A percentile compares a stretch with the other conserved stretches of the same genome.
Evolutionary conservation across 129 eudicot genomes (phyloP).

Genomic region (Flaveria linearis): DNA sequence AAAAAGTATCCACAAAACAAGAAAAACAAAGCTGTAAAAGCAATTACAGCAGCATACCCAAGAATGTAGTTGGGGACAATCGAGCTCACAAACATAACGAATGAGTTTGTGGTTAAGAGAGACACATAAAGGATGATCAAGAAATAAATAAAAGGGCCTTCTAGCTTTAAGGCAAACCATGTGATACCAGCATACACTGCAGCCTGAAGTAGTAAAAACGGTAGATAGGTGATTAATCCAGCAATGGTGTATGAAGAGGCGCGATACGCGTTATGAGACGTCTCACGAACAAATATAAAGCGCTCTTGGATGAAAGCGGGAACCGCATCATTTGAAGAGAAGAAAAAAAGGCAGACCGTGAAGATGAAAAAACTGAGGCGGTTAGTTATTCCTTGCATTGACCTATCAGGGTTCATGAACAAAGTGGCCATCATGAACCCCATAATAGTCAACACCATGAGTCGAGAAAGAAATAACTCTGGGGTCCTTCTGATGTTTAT

Average conservation of each 20-base stretch:
- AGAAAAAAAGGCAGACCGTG: slow-evolving; percentile 76
- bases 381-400: slow-evolving; percentile 65
- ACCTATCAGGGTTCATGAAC: slow-evolving; percentile 47
- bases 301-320: slow-evolving; percentile 87
- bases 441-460: slow-evolving; percentile 67
- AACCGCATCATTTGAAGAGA: slow-evolving; percentile 83
- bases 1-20: slow-evolving; percentile 82
- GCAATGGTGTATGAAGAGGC: slow-evolving; percentile 80
- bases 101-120: slow-evolving; percentile 76
- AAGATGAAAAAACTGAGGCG: slow-evolving; percentile 83
- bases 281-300: slow-evolving; percentile 74
- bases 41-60: slow-evolving; percentile 86
- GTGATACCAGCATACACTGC: slow-evolving; percentile 58
- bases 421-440: slow-evolving; percentile 90
- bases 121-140: slow-evolving; percentile 61
- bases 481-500: slow-evolving; percentile 72
- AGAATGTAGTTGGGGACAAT: slow-evolving; percentile 77
- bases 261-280: slow-evolving; percentile 77
- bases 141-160: slow-evolving; percentile 60
- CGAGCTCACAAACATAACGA: slow-evolving; percentile 79
- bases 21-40: slow-evolving; percentile 81
- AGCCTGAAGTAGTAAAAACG: slow-evolving; percentile 68
- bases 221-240: slow-evolving; percentile 68
- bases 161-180: slow-evolving; percentile 62
- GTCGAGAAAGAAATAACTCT: slow-evolving; percentile 74